Evolutionary conservation across 768 basidiomycete species (phyloP).

Genomic region (Symmetrospora coprosmae): DNA sequence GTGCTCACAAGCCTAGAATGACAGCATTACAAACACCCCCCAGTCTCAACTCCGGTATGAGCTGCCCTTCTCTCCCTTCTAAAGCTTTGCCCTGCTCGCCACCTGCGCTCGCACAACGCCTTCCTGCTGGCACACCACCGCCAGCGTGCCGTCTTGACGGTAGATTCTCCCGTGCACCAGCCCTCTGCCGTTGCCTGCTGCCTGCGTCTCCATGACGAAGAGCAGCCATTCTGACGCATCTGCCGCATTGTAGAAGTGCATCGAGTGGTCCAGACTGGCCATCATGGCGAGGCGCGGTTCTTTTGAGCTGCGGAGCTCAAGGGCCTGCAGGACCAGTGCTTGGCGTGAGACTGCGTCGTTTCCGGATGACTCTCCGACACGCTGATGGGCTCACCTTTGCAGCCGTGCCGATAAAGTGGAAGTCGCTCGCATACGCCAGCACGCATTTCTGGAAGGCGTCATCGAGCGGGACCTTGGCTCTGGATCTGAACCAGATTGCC

Average conservation of each 20-base stretch:
- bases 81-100: not conserved
- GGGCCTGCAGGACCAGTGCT: conserved; percentile 3
- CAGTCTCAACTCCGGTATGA: too few relatives aligned
- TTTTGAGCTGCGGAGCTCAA: conserved; percentile 20
- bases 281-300: conserved; percentile 29
- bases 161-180: conserved; percentile 29
- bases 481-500: conserved; percentile 16
- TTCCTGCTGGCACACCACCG: conserved; percentile 24
- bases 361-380: too few relatives aligned
- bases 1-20: too few relatives aligned
- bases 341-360: not conserved
- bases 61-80: too few relatives aligned
- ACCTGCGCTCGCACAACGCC: conserved; percentile 15
- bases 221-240: conserved; percentile 30
- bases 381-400: conserved; percentile 4
- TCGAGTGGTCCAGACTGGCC: conserved; percentile 29
- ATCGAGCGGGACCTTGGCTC: not conserved
- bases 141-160: conserved; percentile 29
- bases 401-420: conserved; percentile 23
- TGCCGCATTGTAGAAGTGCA: conserved; percentile 30
- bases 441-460: conserved; percentile 23
- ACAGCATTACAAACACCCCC: too few relatives aligned
- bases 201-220: conserved; percentile 28
- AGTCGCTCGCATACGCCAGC: conserved; percentile 22
- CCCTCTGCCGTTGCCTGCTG: conserved; percentile 26